Evolutionary conservation across 164 flowering plant genomes (phyloP), one percentile per base, ranked within the genome.

Genomic region (Macadamia integrifolia): DNA sequence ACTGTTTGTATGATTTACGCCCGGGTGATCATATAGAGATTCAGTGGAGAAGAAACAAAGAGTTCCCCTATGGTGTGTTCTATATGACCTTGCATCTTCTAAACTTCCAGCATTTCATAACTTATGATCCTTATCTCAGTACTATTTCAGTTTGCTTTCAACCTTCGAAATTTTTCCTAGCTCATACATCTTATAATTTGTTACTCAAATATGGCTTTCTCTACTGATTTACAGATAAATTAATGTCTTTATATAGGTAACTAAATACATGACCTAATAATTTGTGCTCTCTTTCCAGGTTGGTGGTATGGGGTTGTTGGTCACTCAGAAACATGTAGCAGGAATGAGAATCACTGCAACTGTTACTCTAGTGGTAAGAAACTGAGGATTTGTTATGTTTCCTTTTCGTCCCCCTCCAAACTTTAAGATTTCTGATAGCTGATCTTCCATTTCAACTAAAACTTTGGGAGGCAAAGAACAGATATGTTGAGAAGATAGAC

Each of bases 291-390:
- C 14, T 63, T 72, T 74, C 78, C 86, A 94, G 98, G 98, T 58
- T 94, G 98, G 98, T 94, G 97, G 97, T 94, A 90, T 81, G 97
- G 97, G 61, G 79, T 87, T 44, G 96, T 92, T 12, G 99, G 97
- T 58, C 99, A 94, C 77, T 78, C 88, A 82, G 99, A 94, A 73
- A 76, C 84, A 31, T 94, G 99, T 72, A 85, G 85, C 63, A 86
- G 96, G 58, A 86, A 81, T 77, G 82, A 77, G 65, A 75, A 76
- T 65, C 74, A 84, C 69, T 94, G 99, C 77, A 81, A 40, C 11
- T 94, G 99, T 74, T 81, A 69, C 71, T 69, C 68, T 40, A 88
- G 85, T 76, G 99, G 97, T 94, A 71, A 89, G 57, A 55, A 56
- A 66, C 17, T 44, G 35, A n/a, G 53, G 18, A 18, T 53, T 43